Percentiles rank a stretch among this genome's conserved stretches.
phyloP scores from a whole-genome alignment of 2,329 filamentous ascomycete species.

The Phaeosphaeriaceae sp. region DNA sequence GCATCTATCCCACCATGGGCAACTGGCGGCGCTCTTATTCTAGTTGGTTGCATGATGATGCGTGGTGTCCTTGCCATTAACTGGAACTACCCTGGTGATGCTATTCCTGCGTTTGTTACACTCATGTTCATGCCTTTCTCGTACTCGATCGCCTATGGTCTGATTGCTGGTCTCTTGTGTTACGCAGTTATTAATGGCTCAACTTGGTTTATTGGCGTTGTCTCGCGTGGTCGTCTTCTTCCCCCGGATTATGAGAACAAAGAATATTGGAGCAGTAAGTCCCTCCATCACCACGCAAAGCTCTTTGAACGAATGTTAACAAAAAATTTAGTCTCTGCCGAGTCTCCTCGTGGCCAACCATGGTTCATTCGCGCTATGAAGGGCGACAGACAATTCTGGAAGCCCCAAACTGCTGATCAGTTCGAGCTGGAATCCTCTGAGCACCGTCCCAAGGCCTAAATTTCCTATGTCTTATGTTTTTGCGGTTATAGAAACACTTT shows the following conservation, averaged over 20 bases:
- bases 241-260: slow-evolving; percentile 37
- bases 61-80: slow-evolving; percentile 81
- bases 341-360: slow-evolving; percentile 30
- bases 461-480: too few species aligned
- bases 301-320: slow-evolving; percentile 2
- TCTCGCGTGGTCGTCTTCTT: slow-evolving; percentile 24
- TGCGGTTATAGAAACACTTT: neutral
- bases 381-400: slow-evolving; percentile 35
- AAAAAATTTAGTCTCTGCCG: slow-evolving; percentile 18
- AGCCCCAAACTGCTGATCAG: slow-evolving; percentile 20
- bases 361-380: slow-evolving; percentile 34
- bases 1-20: slow-evolving; percentile 89
- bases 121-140: slow-evolving; percentile 88
- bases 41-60: slow-evolving; percentile 87
- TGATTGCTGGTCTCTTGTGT: slow-evolving; percentile 79
- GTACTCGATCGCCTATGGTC: slow-evolving; percentile 84
- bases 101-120: slow-evolving; percentile 82
- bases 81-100: slow-evolving; percentile 81
- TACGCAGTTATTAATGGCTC: slow-evolving; percentile 77
- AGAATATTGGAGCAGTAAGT: slow-evolving; percentile 40
- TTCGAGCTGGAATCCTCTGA: slow-evolving; percentile 31
- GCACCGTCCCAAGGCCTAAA: slow-evolving; percentile 10
- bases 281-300: neutral
- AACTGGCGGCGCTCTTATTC: slow-evolving; percentile 83
- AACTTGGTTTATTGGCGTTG: slow-evolving; percentile 56